Evolutionary conservation across 2,329 filamentous ascomycete species (phyloP).

Genomic region (Claviceps sp.): DNA sequence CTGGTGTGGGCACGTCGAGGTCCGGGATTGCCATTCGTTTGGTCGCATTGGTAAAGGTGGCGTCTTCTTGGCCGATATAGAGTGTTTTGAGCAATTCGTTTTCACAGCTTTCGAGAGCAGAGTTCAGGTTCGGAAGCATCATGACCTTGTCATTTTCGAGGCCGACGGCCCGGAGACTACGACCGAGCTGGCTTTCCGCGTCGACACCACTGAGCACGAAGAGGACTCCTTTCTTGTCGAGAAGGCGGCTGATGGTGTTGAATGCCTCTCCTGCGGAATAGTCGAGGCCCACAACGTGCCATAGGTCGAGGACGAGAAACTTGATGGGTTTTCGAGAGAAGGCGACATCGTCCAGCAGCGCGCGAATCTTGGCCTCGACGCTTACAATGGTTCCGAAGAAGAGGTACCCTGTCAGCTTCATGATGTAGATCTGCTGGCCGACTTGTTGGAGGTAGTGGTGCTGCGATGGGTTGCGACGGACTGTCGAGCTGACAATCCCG

Average conservation of each 20-base stretch:
- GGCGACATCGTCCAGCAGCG: conserved; percentile 66
- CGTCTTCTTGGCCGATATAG: conserved; percentile 55
- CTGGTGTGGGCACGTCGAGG: conserved; percentile 32
- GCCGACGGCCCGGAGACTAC: conserved; percentile 70
- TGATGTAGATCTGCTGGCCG: conserved; percentile 75
- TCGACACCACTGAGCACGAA: conserved; percentile 76
- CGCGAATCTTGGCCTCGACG: conserved; percentile 78
- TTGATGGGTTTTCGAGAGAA: conserved; percentile 71
- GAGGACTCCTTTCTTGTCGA: conserved; percentile 63
- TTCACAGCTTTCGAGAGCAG: conserved; percentile 84
- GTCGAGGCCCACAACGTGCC: conserved; percentile 81
- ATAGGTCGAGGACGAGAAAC: conserved; percentile 80
- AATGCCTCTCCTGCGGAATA: conserved; percentile 96
- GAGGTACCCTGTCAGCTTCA: conserved; percentile 88
- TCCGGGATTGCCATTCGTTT: conserved; percentile 28
- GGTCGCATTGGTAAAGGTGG: conserved; percentile 32
- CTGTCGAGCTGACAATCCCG: conserved; percentile 79
- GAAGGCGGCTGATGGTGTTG: conserved; percentile 75
- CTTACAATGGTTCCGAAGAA: conserved; percentile 97
- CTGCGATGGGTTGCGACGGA: conserved; percentile 80
- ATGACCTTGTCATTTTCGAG: conserved; percentile 63
- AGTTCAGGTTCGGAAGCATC: conserved; percentile 82
- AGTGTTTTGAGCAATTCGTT: conserved; percentile 81
- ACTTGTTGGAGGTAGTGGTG: conserved; percentile 76
- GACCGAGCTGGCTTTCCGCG: conserved; percentile 60